Conservation (phyloP, 2,329 filamentous ascomycete genomes). For the Magnaporthiopsis incrustans region DNA sequence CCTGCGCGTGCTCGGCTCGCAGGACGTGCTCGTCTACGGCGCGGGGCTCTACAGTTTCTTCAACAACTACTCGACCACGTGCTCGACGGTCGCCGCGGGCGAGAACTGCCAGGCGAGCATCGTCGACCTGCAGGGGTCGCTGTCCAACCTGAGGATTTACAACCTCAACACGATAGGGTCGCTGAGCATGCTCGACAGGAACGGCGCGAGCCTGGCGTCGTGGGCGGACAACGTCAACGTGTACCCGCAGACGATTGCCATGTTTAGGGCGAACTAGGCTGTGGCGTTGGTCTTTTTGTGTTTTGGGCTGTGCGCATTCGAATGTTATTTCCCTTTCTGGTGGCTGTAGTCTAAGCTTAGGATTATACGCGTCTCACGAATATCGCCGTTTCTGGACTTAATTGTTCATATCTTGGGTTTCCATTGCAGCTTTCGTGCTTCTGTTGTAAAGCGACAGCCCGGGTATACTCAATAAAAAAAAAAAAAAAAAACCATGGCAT, state of each 20-base stretch:
- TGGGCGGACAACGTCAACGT: slow-evolving; percentile 30
- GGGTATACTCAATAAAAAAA: too few relatives aligned
- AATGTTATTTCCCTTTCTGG: too few relatives aligned
- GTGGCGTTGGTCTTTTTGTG: too few relatives aligned
- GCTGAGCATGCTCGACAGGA: slow-evolving; percentile 29
- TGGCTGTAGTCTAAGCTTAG: neutral
- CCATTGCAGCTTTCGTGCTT: too few relatives aligned
- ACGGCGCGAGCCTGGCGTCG: slow-evolving; percentile 26
- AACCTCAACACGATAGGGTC: slow-evolving; percentile 38
- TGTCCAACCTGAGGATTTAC: slow-evolving; percentile 28
- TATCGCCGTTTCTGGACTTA: too few relatives aligned
- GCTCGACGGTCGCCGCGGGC: slow-evolving; percentile 34
- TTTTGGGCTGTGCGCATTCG: too few relatives aligned
- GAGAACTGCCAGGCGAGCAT: slow-evolving; percentile 40
- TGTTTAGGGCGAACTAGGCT: slow-evolving; percentile 16
- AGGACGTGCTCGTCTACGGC: slow-evolving; percentile 51
- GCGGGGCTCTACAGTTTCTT: slow-evolving; percentile 63
- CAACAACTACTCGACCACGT: slow-evolving; percentile 49
- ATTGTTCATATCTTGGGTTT: neutral
- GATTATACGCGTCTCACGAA: too few relatives aligned
- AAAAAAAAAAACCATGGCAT: too few relatives aligned
- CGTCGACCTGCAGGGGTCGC: slow-evolving; percentile 21
- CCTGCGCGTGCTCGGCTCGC: slow-evolving; percentile 49
- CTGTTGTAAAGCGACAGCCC: too few relatives aligned
- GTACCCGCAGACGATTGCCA: slow-evolving; percentile 28